Base-by-base conservation (phyloP, 768 basidiomycete species). In the Lactarius psammicola region DNA sequence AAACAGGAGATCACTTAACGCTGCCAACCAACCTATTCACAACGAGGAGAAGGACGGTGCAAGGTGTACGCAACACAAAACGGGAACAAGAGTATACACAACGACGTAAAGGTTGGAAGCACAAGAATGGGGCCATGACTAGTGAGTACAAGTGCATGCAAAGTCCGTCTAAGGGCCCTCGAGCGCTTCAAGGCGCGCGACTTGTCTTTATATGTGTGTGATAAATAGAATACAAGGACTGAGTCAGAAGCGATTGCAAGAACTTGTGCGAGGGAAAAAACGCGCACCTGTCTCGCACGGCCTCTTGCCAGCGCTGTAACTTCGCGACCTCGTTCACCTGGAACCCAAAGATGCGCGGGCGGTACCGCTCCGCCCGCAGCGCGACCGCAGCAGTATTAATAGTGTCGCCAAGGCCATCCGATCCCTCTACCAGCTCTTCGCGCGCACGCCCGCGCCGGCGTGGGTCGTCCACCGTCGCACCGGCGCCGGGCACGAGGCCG, bases 341-440 rank as follows among this genome's bases (percentile, higher is more conserved):
- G 83, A 99, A 99, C 1, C 97, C 97, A 76, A 98, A 98, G 60
- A 98, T 95, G 73, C 88, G 87, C 36, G 96, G 95, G 61, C 92
- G 82, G 76, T 97, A 95, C 70, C 94, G 76, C 74, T 98, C 97
- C 31, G 93, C 92, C 78, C 96, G 96, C 63, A 91, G 72, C 9
- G 95, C 95, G 2, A 86, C 92, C 53, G 79, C 82, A 13, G 94
- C 87, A 3, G 95, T 97, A 72, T 87, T 93, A 53, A 87, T 81
- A 3, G 81, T 78, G 75, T 89, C 89, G 23, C 85, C 87, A 4
- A 86, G 82, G 20, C 82, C 83, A 71, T 76, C 78, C 57, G 80
- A 72, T 5, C 78, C 77, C 34, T 83, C 80, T 31, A 76, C 75
- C 31, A 83, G 80, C 59, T 90, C 89, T 82, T 80, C 63, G 53